Conservation (phyloP, 2,329 filamentous ascomycete genomes). For the Trichophyton schoenleinii region DNA sequence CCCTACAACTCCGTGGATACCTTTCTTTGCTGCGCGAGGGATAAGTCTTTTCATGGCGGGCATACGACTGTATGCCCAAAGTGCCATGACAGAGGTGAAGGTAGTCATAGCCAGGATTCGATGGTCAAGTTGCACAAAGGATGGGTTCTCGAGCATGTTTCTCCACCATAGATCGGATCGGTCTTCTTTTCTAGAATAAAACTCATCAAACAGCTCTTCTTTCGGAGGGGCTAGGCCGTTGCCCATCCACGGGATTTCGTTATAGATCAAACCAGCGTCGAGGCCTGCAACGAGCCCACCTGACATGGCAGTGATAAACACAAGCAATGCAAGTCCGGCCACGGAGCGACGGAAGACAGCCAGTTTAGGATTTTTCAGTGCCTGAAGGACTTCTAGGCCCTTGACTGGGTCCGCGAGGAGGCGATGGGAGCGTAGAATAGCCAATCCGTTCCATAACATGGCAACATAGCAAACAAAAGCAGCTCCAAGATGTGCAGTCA, state of each 20-base stretch:
- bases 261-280: conserved; percentile 95
- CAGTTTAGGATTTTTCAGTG: conserved; percentile 55
- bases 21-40: conserved; percentile 49
- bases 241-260: conserved; percentile 96
- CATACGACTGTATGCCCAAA: conserved; percentile 70
- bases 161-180: conserved; percentile 84
- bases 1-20: conserved; percentile 67
- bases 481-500: conserved; percentile 77
- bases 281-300: conserved; percentile 88
- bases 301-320: conserved; percentile 86
- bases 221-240: conserved; percentile 66
- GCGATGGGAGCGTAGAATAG: conserved; percentile 65
- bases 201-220: conserved; percentile 69
- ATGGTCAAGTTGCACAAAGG: conserved; percentile 89
- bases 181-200: conserved; percentile 71
- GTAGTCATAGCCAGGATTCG: conserved; percentile 82
- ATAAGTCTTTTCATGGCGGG: conserved; percentile 48
- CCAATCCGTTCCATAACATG: conserved; percentile 83
- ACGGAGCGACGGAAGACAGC: conserved; percentile 61
- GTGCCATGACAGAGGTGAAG: conserved; percentile 63
- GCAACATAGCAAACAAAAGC: conserved; percentile 88
- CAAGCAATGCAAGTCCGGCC: conserved; percentile 56
- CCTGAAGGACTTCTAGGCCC: conserved; percentile 47
- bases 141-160: conserved; percentile 95
- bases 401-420: conserved; percentile 55